Base-by-base conservation (phyloP, 495 filamentous ascomycete genomes). In the Trichoderma parareesei region DNA sequence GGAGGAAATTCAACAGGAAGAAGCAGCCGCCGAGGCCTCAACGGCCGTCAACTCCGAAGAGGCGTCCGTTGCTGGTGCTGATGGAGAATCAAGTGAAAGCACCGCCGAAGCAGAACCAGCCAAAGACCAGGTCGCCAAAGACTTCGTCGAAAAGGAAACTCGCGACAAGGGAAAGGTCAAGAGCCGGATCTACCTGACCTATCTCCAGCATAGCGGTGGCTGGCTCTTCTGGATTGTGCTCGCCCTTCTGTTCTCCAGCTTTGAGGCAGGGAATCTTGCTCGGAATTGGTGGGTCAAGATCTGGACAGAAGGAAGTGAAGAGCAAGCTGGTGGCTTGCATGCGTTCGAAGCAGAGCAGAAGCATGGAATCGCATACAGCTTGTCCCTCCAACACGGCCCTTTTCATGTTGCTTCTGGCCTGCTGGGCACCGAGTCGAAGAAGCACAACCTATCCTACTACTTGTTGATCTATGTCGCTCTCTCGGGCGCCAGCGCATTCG, bases 81-180 rank as follows among this genome's bases (percentile, higher is more conserved):
- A 43, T 37, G 53, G 27, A 57, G 5, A 9, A 13, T 35, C 53
- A 14, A 38, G 27, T 14, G 41, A 42, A 20, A 63, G 18, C 61
- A 33, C 41, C 10, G 42, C 42, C 20, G 18, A 20, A 11, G 74
- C 76, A 44, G 68, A 70, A 43, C 61, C 75, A 5, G 73, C 82
- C 42, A 74, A 74, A 41, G 69, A 78, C 13, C 78, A 79, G 66
- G 65, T 48, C 38, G 71, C 81, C 1, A 79, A 85, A 5, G 90
- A 85, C 69, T 93, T 93, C 65, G 82, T 89, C 48, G 85, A 90
- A 68, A 90, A 91, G 2, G 91, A 95, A 69, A 80, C 76, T 20
- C 77, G 85, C 66, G 88, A 90, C 67, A 77, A 78, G 40, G 91
- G 91, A 4, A 76, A 82, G 13, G 82, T 95, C 27, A 84, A 82